These are phyloP conservation scores for Cylindrodendrum hubeiense DNA, from an alignment of 2,329 filamentous ascomycete species.

Conservation along the genomic window DNA sequence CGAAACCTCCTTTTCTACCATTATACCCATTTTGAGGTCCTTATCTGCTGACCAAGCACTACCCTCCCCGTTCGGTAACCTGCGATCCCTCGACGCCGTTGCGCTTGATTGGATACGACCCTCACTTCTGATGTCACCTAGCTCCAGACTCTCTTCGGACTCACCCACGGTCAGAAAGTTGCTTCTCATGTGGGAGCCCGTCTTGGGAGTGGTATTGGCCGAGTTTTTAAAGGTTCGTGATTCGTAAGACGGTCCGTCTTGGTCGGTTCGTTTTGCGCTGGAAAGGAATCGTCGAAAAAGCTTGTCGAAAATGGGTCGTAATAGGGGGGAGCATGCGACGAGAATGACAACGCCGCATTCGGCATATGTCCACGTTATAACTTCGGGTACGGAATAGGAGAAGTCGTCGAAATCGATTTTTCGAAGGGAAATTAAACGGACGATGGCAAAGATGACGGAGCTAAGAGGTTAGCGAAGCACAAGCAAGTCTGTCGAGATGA, in stretches of 20 bases:
- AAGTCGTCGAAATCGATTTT: slow-evolving; percentile 40
- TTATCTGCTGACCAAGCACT: background rate
- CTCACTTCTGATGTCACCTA: slow-evolving; percentile 14
- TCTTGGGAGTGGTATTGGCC: slow-evolving; percentile 9
- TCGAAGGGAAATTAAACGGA: slow-evolving; percentile 37
- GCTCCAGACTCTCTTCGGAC: slow-evolving; percentile 22
- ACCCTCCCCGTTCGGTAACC: background rate
- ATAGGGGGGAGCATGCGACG: slow-evolving; percentile 40
- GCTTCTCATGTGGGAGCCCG: slow-evolving; percentile 8
- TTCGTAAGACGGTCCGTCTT: slow-evolving; percentile 4
- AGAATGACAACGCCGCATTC: slow-evolving; percentile 42
- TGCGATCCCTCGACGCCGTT: background rate
- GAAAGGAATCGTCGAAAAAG: slow-evolving; percentile 35
- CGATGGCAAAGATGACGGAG: slow-evolving; percentile 49
- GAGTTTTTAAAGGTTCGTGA: slow-evolving; percentile 4
- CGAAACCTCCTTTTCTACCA: slow-evolving; percentile 22
- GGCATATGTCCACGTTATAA: slow-evolving; percentile 41
- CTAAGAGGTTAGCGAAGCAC: background rate
- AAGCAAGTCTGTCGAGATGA: no score
- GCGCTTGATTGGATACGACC: slow-evolving; percentile 8
- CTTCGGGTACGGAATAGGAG: slow-evolving; percentile 36
- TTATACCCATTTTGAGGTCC: slow-evolving; percentile 5
- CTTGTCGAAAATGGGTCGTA: slow-evolving; percentile 42
- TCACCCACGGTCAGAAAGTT: slow-evolving; percentile 20
- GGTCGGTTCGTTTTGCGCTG: slow-evolving; percentile 8